These are phyloP conservation scores for Alternaria arborescens DNA, from an alignment of 2,329 filamentous ascomycete genomes.

Conservation along the genomic window DNA sequence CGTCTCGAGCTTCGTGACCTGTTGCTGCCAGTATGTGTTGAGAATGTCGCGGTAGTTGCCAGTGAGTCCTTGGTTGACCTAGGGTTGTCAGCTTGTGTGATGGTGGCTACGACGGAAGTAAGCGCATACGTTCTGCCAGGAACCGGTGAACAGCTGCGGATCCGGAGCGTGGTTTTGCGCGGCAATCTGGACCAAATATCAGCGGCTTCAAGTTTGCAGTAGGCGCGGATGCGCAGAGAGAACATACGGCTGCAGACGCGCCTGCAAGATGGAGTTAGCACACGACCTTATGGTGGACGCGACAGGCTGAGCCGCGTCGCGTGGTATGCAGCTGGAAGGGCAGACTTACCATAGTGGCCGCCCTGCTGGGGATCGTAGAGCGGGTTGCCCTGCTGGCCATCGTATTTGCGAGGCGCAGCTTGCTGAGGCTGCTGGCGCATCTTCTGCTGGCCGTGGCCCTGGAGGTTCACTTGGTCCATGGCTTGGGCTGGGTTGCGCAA, in stretches of 20 bases:
- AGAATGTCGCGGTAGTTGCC: constrained; percentile 96
- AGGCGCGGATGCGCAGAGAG: constrained; percentile 23
- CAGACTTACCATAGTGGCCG: constrained; percentile 59
- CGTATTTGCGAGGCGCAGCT: constrained; percentile 56
- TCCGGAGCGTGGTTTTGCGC: constrained; percentile 87
- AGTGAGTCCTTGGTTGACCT: constrained; percentile 95
- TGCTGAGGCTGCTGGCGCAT: constrained; percentile 47
- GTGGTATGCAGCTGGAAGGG: not conserved
- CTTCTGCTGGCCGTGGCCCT: constrained; percentile 49
- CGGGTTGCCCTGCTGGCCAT: constrained; percentile 60
- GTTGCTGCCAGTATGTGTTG: constrained; percentile 99
- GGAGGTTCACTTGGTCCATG: constrained; percentile 52
- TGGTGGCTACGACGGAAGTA: not conserved
- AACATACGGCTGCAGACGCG: constrained; percentile 72
- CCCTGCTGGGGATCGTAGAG: constrained; percentile 57
- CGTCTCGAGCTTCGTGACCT: constrained; percentile 91
- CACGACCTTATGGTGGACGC: constrained; percentile 7
- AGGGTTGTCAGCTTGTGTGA: constrained; percentile 34
- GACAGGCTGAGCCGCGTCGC: constrained; percentile 12
- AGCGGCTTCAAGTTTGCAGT: constrained; percentile 29
- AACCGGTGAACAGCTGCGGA: constrained; percentile 88
- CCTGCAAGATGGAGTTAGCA: constrained; percentile 56
- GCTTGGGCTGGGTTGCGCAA: constrained; percentile 37
- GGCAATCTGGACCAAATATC: constrained; percentile 71
- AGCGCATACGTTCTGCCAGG: constrained; percentile 84